A percentile compares a stretch with the other conserved stretches of the same genome.
phyloP scores from a whole-genome alignment of 2,329 filamentous ascomycete genomes.

The Zymoseptoria crescenta region DNA sequence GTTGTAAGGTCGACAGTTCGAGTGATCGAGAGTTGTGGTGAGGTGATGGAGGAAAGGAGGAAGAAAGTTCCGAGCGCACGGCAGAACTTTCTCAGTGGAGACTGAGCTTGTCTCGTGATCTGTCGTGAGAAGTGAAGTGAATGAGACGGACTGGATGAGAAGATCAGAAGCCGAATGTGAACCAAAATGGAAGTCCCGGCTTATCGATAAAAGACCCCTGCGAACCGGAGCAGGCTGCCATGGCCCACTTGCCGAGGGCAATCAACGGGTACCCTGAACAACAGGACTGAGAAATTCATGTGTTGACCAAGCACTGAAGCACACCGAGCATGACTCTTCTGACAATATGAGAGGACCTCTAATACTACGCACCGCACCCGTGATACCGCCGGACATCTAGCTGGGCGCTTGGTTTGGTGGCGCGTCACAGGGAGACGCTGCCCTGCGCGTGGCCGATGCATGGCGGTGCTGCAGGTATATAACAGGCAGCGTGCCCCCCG shows the following conservation, averaged over 20 bases:
- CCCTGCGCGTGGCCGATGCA: too few relatives aligned
- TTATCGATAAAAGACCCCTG: neutral
- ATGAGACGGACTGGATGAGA: neutral
- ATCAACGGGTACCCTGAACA: too few relatives aligned
- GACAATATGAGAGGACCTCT: too few relatives aligned
- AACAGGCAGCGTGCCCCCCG: conserved; percentile 4
- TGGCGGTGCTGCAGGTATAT: conserved; percentile 16
- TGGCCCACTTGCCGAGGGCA: too few relatives aligned
- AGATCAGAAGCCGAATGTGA: neutral
- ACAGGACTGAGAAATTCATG: too few relatives aligned
- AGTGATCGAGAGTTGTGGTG: neutral
- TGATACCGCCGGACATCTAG: too few relatives aligned
- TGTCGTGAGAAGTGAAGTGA: neutral
- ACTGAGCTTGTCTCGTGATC: neutral
- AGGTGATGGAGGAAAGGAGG: neutral
- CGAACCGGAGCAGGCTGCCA: too few relatives aligned
- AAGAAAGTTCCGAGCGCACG: neutral
- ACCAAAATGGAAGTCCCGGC: neutral
- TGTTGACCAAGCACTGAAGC: too few relatives aligned
- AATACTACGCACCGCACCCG: too few relatives aligned
- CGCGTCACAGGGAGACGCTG: too few relatives aligned
- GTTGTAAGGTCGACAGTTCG: neutral
- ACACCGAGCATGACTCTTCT: too few relatives aligned
- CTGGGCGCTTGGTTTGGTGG: too few relatives aligned
- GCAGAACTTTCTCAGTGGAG: neutral